These are phyloP conservation scores for Iris macrosiphon DNA, from an alignment of 106 monocot genomes.

Conservation along the genomic window DNA sequence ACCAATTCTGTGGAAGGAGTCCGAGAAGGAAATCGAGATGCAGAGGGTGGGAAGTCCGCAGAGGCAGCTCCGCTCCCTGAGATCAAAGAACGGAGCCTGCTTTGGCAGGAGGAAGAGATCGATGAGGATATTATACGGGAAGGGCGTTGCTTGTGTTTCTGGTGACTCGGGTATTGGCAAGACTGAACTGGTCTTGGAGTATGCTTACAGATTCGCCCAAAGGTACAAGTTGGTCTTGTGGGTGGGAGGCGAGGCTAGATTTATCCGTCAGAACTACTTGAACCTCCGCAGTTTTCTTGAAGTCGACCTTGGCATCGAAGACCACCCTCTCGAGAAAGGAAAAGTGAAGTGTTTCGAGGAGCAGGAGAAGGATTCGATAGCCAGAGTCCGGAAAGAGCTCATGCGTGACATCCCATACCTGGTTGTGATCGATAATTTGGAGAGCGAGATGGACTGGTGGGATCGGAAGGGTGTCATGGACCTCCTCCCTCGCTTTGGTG, in stretches of 20 bases:
- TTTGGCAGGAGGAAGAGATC: constrained; percentile 36
- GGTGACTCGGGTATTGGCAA: constrained; percentile 94
- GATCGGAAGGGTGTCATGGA: constrained; percentile 66
- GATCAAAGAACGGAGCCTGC: constrained; percentile 30
- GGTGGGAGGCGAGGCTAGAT: constrained; percentile 78
- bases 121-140: constrained; percentile 61
- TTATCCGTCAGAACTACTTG: constrained; percentile 84
- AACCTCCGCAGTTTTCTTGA: constrained; percentile 64
- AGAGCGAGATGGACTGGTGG: constrained; percentile 96
- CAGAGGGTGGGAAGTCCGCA: constrained; percentile 41
- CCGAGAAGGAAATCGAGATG: constrained; percentile 89
- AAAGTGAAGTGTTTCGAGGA: constrained; percentile 75
- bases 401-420: constrained; percentile 76
- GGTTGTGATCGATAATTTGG: constrained; percentile 84
- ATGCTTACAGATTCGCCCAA: constrained; percentile 77
- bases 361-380: constrained; percentile 83
- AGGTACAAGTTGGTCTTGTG: constrained; percentile 96
- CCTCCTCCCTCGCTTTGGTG: constrained; percentile 78
- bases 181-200: constrained; percentile 83
- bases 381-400: constrained; percentile 69
- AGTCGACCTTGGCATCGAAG: constrained; percentile 53
- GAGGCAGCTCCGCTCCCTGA: constrained; percentile 13
- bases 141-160: constrained; percentile 85
- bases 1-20: constrained; percentile 78
- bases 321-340: constrained; percentile 49